Conservation (phyloP, 148 eudicot genomes). For the Amaranthus hypochondriacus region DNA sequence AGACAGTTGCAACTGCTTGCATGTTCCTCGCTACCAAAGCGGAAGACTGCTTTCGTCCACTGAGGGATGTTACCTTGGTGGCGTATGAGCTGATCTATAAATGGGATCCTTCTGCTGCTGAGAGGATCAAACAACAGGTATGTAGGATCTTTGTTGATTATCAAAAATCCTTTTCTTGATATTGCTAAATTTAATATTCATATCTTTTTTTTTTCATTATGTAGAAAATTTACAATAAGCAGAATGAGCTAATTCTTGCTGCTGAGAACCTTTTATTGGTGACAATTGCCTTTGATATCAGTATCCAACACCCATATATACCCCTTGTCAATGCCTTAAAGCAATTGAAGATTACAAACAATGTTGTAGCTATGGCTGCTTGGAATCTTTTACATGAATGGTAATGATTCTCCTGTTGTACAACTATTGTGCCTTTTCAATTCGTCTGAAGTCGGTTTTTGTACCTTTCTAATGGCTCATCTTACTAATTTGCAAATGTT, state of each 20-base stretch:
- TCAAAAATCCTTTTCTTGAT: background rate
- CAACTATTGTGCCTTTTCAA: background rate
- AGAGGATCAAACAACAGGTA: slow-evolving; percentile 65
- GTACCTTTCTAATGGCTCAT: background rate
- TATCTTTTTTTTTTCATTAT: slow-evolving; percentile 22
- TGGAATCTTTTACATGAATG: slow-evolving; percentile 84
- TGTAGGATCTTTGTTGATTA: slow-evolving; percentile 16
- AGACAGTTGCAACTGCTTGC: slow-evolving; percentile 60
- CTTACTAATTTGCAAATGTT: slow-evolving; percentile 9
- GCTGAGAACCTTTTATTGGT: slow-evolving; percentile 58
- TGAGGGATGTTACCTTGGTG: slow-evolving; percentile 52
- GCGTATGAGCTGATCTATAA: slow-evolving; percentile 60
- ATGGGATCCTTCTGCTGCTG: slow-evolving; percentile 65
- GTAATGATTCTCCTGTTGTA: slow-evolving; percentile 24
- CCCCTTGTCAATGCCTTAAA: slow-evolving; percentile 71
- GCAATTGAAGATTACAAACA: slow-evolving; percentile 47
- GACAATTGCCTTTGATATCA: slow-evolving; percentile 64
- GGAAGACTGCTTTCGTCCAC: slow-evolving; percentile 53
- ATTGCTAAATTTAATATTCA: slow-evolving; percentile 4
- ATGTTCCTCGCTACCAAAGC: slow-evolving; percentile 78
- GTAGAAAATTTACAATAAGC: slow-evolving; percentile 60
- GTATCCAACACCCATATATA: slow-evolving; percentile 60
- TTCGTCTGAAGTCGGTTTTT: background rate
- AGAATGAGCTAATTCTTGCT: slow-evolving; percentile 46
- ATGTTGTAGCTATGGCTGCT: slow-evolving; percentile 59